phyloP scores from a whole-genome alignment of 2,329 filamentous ascomycete species.

The Nothopassalora personata region DNA sequence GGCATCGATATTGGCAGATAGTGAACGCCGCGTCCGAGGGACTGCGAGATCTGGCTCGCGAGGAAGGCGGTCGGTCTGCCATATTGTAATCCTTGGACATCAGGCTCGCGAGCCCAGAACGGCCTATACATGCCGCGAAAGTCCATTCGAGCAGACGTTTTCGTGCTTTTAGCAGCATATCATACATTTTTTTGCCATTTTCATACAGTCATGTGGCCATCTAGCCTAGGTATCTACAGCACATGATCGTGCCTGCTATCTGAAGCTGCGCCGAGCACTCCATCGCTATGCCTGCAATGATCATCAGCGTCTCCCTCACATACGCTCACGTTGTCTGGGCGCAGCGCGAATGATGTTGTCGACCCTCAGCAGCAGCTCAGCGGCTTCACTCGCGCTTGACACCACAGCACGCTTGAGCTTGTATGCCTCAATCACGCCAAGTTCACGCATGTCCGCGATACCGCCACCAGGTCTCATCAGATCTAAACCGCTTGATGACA shows the following conservation, averaged over 20 bases:
- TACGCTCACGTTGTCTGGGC: slow-evolving; percentile 73
- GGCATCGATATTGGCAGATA: too few relatives aligned
- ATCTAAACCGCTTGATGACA: slow-evolving; percentile 88
- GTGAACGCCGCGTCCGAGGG: too few relatives aligned
- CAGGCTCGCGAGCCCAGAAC: too few relatives aligned
- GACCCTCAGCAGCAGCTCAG: slow-evolving; percentile 88
- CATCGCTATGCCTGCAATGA: slow-evolving; percentile 5
- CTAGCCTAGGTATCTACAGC: neutral
- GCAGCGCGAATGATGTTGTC: slow-evolving; percentile 97
- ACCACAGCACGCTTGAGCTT: slow-evolving; percentile 99
- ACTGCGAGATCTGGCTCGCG: too few relatives aligned
- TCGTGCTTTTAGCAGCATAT: neutral
- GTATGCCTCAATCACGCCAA: slow-evolving; percentile 95
- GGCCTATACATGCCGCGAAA: too few relatives aligned
- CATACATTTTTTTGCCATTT: neutral
- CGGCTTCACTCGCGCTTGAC: slow-evolving; percentile 89
- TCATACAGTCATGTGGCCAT: neutral
- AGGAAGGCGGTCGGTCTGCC: too few relatives aligned
- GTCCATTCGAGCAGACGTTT: too few relatives aligned
- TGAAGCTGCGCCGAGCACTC: neutral
- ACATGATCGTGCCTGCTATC: neutral
- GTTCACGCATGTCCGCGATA: slow-evolving; percentile 89
- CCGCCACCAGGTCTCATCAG: slow-evolving; percentile 83
- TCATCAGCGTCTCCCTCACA: slow-evolving; percentile 44
- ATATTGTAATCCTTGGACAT: too few relatives aligned